Percentiles rank a stretch among this genome's conserved stretches.
Evolutionary conservation across 2,329 filamentous ascomycete species (phyloP).

Genomic region (Claviceps sp.): DNA sequence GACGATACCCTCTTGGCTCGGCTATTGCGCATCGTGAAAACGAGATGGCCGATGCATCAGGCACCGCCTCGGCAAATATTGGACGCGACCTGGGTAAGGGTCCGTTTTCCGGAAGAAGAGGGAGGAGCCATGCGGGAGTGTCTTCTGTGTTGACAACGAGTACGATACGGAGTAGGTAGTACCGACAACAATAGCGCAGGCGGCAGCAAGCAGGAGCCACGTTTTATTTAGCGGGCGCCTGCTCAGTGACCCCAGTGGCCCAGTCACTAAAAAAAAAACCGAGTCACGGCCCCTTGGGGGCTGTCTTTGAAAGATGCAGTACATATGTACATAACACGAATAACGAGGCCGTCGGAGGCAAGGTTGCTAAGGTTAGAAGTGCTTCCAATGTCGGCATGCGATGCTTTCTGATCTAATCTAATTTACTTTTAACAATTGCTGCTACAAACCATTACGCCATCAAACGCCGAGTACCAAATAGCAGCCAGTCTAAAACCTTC

Average conservation of each 20-base stretch:
- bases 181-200: no score
- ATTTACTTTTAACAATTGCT: not conserved
- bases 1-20: constrained; percentile 25
- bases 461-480: not conserved
- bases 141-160: no score
- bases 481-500: not conserved
- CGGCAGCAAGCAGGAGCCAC: no score
- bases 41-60: not conserved
- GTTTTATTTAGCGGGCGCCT: no score
- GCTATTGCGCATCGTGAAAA: constrained; percentile 7
- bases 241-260: no score
- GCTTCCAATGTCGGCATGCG: not conserved
- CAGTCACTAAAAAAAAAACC: no score
- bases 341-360: not conserved
- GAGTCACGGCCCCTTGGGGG: no score
- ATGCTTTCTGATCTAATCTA: not conserved
- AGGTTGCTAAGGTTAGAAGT: not conserved
- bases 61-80: not conserved
- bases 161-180: no score
- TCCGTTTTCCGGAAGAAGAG: not conserved
- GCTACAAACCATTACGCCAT: not conserved
- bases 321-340: not conserved
- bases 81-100: not conserved
- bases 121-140: not conserved
- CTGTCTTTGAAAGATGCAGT: no score